Base-by-base conservation (phyloP, 805 yeast species). In the Starmerella stellata region DNA sequence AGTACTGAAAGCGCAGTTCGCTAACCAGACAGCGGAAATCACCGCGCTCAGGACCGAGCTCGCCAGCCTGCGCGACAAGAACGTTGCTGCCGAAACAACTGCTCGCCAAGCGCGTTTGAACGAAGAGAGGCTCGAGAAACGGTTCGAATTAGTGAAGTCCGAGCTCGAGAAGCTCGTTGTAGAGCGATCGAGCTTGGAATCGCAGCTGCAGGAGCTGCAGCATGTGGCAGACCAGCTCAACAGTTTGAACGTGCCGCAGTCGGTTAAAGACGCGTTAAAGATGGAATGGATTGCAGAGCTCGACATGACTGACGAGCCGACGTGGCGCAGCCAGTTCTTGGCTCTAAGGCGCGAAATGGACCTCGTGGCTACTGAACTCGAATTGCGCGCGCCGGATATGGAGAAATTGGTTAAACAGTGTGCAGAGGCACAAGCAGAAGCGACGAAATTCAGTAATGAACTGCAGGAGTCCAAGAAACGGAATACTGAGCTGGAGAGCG, bases 311-410 rank as follows among this genome's bases (percentile, higher is more conserved):
- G 32, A 16, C 14, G 4, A 14, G 11, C 75, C 72, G 54, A 13
- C 7, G 16, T 93, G 82, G 56, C 70, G 74, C 49, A 66, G 75
- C 15, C 76, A 78, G 38, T 81, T 79, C 48, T 74, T 72, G 41
- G 67, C 69, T 39, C 63, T 87, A 42, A 78, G 83, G 39, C 56
- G 62, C 27, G 87, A 81, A 55, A 63, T 85, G 41, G 76, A 78
- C 48, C 62, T 65, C 1, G 74, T 87, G 46, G 72, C 83, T 24
- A 64, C 65, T 16, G 95, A 83, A 55, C 62, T 85, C 44, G 92
- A 82, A 50, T 65, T 69, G 23, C 75, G 78, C 50, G 74, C 80
- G 39, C 95, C 96, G 0, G 61, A 75, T 2, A 67, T 87, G 7
- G n/a, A 32, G 17, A 37, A 39, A 13, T 34, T 43, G 16, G 39